Base-by-base conservation (phyloP, 179 eudicot species). In the Gypsophila paniculata region DNA sequence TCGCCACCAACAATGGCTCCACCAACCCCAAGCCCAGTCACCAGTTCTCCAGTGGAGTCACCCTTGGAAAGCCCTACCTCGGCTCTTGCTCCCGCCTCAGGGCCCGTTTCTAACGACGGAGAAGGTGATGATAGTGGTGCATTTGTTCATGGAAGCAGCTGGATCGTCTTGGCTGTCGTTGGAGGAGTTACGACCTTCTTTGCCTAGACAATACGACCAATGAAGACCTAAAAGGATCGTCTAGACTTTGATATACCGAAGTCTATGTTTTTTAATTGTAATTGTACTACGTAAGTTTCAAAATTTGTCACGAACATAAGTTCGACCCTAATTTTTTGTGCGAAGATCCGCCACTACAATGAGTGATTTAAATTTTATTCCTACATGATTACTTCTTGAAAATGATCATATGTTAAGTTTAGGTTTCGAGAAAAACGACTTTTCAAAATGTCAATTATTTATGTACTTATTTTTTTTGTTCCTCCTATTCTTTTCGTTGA, bases 111-210 rank as follows among this genome's bases (percentile, higher is more conserved):
- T 22, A 19, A 44, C 18, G 26, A 44, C 36, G 26, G 7, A 6
- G 21, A 11, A 1, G 63, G 0, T 7, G 39, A 6, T 0, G 29
- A 21, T 4, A 32, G 44, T 63, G 73, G 74, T 59, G 83, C 80
- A 68, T 70, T 77, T 54, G 71, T 36, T 74, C 73, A 74, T 22
- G 83, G 80, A 74, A 70, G 66, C 72, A 77, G 61, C 58, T 42
- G 69, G 48, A 70, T 59, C 72, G 66, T 80, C 52, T 48, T 80
- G 61, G 73, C 72, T 42, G 29, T 59, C 21, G 66, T 80, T 65
- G 80, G 80, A 14, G 83, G 65, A 26, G 73, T 70, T 58, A 80
- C 78, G 10, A 48, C 77, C 19, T n/a, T 71, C 39, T 79, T 79
- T 75, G 82, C 82, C 70, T 79, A 71, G 71, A 8, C 7, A 26